These are phyloP conservation scores for Xylaria grammica DNA, from an alignment of 495 filamentous ascomycete species.

Conservation along the genomic window DNA sequence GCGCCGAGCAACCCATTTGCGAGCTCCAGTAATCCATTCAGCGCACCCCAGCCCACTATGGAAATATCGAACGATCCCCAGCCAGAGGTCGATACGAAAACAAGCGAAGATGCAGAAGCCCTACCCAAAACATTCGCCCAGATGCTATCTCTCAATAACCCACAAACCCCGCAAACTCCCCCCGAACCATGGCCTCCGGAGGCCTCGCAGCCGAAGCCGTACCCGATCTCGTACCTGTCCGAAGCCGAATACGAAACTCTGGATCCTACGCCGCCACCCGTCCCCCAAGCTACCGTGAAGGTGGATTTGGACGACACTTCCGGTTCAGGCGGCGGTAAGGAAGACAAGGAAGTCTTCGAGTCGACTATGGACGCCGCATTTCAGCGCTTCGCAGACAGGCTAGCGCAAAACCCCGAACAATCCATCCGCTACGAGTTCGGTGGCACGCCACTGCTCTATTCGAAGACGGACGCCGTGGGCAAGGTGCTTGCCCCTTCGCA, in stretches of 20 bases:
- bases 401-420: slow-evolving; percentile 92
- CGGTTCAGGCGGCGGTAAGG: slow-evolving; percentile 54
- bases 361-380: slow-evolving; percentile 85
- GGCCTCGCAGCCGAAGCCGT: slow-evolving; percentile 67
- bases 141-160: slow-evolving; percentile 56
- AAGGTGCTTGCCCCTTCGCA: slow-evolving; percentile 54
- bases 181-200: slow-evolving; percentile 76
- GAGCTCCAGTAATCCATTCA: slow-evolving; percentile 36
- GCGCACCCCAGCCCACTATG: slow-evolving; percentile 19
- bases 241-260: slow-evolving; percentile 94
- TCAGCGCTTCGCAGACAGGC: slow-evolving; percentile 85
- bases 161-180: slow-evolving; percentile 46
- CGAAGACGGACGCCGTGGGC: slow-evolving; percentile 74
- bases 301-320: slow-evolving; percentile 61
- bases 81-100: slow-evolving; percentile 16
- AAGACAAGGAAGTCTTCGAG: slow-evolving; percentile 84
- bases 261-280: slow-evolving; percentile 51
- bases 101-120: slow-evolving; percentile 31
- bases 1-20: slow-evolving; percentile 37
- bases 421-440: slow-evolving; percentile 90
- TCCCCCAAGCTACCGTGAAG: slow-evolving; percentile 55
- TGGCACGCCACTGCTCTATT: slow-evolving; percentile 82
- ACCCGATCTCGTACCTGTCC: slow-evolving; percentile 74
- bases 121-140: slow-evolving; percentile 77
- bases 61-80: slow-evolving; percentile 29